phyloP scores from a whole-genome alignment of 1,284 basidiomycete genomes.

The Papiliotrema nemorosa region DNA sequence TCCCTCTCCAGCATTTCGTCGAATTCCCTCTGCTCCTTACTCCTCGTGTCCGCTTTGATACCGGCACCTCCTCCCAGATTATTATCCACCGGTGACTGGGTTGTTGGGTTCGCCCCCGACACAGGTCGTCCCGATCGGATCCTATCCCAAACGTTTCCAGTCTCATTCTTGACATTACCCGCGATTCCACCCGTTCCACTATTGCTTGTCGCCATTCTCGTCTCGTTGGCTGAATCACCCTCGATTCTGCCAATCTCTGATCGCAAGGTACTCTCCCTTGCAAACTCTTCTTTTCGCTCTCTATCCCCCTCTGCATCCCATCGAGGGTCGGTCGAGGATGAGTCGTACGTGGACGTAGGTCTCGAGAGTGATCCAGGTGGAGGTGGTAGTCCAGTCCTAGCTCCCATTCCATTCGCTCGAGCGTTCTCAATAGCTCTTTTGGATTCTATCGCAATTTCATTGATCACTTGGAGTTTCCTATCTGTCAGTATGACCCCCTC shows the following conservation, averaged over 20 bases:
- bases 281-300: slow-evolving; percentile 9
- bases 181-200: not conserved
- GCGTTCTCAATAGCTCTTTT: not conserved
- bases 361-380: not conserved
- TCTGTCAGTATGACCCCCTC: not conserved
- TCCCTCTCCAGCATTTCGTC: slow-evolving; percentile 36
- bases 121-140: not conserved
- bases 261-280: slow-evolving; percentile 4
- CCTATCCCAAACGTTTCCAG: not conserved
- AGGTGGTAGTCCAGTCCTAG: not conserved
- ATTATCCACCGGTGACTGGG: not conserved
- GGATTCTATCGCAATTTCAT: slow-evolving; percentile 31
- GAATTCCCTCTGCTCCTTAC: slow-evolving; percentile 30
- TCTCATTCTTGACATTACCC: not conserved
- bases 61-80: not conserved
- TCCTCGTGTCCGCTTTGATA: slow-evolving; percentile 10
- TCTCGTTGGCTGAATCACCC: not conserved
- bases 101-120: not conserved
- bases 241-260: not conserved
- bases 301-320: slow-evolving; percentile 3
- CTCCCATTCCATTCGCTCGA: not conserved
- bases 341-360: not conserved
- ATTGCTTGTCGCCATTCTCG: not conserved
- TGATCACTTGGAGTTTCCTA: slow-evolving; percentile 39
- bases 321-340: not conserved